Conservation (phyloP, 257 asterid genomes). For the Phtheirospermum japonicum region DNA sequence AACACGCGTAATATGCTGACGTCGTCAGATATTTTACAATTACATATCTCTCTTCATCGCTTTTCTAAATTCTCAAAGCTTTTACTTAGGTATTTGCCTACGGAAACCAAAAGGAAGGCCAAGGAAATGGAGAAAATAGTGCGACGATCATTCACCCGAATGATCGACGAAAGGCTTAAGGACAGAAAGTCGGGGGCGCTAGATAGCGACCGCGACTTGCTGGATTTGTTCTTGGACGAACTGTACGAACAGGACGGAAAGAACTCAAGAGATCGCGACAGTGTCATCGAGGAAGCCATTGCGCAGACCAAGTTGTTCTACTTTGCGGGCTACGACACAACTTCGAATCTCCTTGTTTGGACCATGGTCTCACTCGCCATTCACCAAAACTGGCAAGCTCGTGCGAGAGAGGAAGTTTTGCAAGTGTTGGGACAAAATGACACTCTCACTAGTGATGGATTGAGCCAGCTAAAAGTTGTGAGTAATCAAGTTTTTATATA, state of each 20-base stretch:
- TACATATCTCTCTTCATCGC: no score
- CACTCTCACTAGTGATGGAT: constrained; percentile 3
- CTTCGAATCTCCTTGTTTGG: constrained; percentile 28
- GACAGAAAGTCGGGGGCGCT: not conserved
- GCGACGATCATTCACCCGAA: not conserved
- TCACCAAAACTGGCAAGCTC: constrained; percentile 31
- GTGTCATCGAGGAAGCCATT: constrained; percentile 10
- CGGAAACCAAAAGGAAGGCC: not conserved
- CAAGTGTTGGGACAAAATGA: constrained; percentile 23
- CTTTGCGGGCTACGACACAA: constrained; percentile 25
- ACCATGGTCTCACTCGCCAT: constrained; percentile 20
- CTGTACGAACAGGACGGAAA: not conserved
- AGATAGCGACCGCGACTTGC: not conserved
- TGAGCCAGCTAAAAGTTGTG: constrained; percentile 30
- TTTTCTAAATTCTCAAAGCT: no score
- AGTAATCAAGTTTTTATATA: constrained; percentile 11
- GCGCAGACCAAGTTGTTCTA: constrained; percentile 20
- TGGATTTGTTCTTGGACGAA: constrained; percentile 12
- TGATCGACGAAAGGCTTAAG: not conserved
- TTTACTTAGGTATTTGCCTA: constrained; percentile 18
- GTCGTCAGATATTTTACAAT: no score
- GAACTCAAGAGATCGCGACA: not conserved
- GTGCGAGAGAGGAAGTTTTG: constrained; percentile 32
- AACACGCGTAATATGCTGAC: no score
- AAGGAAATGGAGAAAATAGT: not conserved